Base-by-base conservation (phyloP, 441 rosid species). In the Adansonia gregorii region DNA sequence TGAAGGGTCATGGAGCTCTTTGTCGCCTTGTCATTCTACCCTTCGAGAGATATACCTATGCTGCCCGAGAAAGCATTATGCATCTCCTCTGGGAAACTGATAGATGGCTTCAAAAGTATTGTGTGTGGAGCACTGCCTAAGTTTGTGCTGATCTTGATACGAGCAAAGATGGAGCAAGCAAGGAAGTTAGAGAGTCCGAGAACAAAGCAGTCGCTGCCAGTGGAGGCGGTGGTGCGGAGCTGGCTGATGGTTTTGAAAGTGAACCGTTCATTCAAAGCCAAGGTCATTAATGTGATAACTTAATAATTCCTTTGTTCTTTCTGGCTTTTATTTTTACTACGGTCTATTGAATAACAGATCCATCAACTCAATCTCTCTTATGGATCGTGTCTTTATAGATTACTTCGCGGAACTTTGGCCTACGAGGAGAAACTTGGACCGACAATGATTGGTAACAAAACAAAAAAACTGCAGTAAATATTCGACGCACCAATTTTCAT, bases 21-120 rank as follows among this genome's bases (percentile, higher is more conserved):
- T 87, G 91, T 78, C 98, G 97, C 78, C 90, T 93, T 35, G 94
- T 93, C 56, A 58, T 92, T 81, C 95, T 95, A 78, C 98, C 99
- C 10, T 87, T 82, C 67, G 99, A 95, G 92, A 95, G 99, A 82
- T 97, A 95, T 66, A 96, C 97, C 49, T 95, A 95, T 82, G 86
- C 97, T 74, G 91, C 97, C 55, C 83, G 96, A 56, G 99, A 95
- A 85, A 95, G 99, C 89, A 93, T 95, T 78, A 90, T 93, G 98
- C 99, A 95, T 83, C 95, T 88, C 46, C 90, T 95, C 15, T 95
- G 99, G 99, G 99, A 95, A 89, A 92, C 95, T 19, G 98, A 95
- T 76, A 87, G 97, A 71, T 95, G 99, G 99, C 93, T 95, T 54
- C 90, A 89, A 82, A 92, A 93, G 78, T 86, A 91, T 83, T 93